Evolutionary conservation across 495 filamentous ascomycete genomes (phyloP).

Genomic region (Aspergillus nanangensis): DNA sequence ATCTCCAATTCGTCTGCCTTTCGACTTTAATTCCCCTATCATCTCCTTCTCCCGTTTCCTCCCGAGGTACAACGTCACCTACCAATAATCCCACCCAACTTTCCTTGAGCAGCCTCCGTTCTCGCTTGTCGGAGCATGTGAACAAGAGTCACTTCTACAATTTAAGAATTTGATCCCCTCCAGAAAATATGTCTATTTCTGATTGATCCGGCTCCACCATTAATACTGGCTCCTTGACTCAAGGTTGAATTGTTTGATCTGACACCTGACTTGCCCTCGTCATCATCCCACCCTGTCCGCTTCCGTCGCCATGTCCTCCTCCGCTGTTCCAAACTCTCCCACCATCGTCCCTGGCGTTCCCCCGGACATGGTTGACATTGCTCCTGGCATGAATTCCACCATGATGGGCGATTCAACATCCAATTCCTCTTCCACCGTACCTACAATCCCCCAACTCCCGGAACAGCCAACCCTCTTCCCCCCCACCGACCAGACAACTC

Average conservation of each 20-base stretch:
- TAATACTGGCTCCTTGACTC: neutral
- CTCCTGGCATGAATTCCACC: neutral
- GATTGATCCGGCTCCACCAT: neutral
- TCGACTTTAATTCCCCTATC: too few species aligned
- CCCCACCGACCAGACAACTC: conserved; percentile 18
- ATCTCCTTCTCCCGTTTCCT: too few species aligned
- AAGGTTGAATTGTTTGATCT: neutral
- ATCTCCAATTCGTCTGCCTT: too few species aligned
- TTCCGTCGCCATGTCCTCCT: neutral
- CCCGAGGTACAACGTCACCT: too few species aligned
- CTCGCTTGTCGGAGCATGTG: too few species aligned
- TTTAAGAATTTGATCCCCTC: too few species aligned
- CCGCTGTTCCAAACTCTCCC: neutral
- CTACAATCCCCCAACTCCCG: neutral
- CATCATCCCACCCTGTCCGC: neutral
- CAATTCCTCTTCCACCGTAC: neutral
- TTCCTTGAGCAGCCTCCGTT: too few species aligned
- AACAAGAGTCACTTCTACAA: too few species aligned
- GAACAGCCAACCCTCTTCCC: neutral
- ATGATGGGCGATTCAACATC: neutral
- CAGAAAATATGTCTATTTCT: neutral
- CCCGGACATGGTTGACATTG: neutral
- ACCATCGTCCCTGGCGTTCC: neutral
- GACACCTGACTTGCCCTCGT: neutral
- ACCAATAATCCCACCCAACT: too few species aligned